Evolutionary conservation across 768 basidiomycete genomes (phyloP).

Genomic region (Chalciporus piperatus): DNA sequence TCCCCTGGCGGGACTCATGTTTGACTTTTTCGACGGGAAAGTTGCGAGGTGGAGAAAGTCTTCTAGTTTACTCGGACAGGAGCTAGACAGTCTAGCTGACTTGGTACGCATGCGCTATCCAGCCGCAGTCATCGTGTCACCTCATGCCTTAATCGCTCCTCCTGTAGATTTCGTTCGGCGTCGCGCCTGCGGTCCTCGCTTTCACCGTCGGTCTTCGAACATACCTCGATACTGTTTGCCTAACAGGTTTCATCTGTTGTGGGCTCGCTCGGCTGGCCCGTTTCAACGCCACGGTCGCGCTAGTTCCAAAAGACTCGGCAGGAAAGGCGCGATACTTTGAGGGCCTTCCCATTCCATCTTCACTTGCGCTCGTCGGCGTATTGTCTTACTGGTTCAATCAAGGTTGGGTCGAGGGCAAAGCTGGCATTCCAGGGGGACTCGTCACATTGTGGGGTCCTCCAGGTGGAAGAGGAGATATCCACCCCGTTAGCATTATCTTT

Average conservation of each 20-base stretch:
- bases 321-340: slow-evolving; percentile 97
- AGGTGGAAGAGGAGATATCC: slow-evolving; percentile 82
- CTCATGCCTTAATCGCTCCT: slow-evolving; percentile 1
- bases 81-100: slow-evolving; percentile 95
- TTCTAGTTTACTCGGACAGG: slow-evolving; percentile 93
- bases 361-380: slow-evolving; percentile 72
- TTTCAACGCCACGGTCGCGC: slow-evolving; percentile 97
- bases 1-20: slow-evolving; percentile 92
- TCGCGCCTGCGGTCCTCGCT: slow-evolving; percentile 90
- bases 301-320: slow-evolving; percentile 79
- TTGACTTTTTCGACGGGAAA: slow-evolving; percentile 97
- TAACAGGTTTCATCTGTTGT: slow-evolving; percentile 91
- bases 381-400: slow-evolving; percentile 80
- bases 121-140: background rate
- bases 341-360: slow-evolving; percentile 94
- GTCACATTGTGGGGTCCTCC: slow-evolving; percentile 66
- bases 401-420: slow-evolving; percentile 80
- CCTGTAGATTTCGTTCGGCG: slow-evolving; percentile 90
- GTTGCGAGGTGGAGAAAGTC: slow-evolving; percentile 97
- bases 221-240: slow-evolving; percentile 81
- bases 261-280: slow-evolving; percentile 95
- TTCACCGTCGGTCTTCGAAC: slow-evolving; percentile 91
- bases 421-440: slow-evolving; percentile 75
- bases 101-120: slow-evolving; percentile 47
- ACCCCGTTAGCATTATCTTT: slow-evolving; percentile 76